A percentile compares a stretch with the other conserved stretches of the same genome.
phyloP scores from a whole-genome alignment of 225 moss, liverwort and hornwort genomes.

The Asterella californica region DNA sequence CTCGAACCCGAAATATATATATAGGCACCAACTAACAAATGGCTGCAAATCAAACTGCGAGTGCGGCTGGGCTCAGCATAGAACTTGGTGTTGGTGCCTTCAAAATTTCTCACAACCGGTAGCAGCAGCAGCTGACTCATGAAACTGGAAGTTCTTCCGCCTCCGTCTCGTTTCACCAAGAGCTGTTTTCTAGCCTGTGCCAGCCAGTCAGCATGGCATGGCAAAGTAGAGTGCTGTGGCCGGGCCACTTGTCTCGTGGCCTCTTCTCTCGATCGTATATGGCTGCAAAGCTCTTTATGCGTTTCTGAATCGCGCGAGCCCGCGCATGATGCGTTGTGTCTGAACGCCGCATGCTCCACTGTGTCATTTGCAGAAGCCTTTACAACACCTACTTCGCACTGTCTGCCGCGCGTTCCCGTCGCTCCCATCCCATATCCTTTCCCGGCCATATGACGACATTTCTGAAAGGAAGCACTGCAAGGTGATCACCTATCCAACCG shows the following conservation, averaged over 20 bases:
- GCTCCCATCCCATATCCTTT: too few species aligned
- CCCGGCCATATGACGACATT: too few species aligned
- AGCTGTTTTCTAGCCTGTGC: not conserved
- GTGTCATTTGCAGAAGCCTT: too few species aligned
- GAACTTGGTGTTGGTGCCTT: not conserved
- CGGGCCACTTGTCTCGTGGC: not conserved
- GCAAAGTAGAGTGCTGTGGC: not conserved
- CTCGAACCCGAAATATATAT: not conserved
- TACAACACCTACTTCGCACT: too few species aligned
- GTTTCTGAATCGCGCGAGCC: not conserved
- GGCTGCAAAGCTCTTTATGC: not conserved
- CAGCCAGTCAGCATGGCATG: constrained; percentile 8
- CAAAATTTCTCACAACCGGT: not conserved
- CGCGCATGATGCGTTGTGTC: not conserved
- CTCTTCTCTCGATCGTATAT: not conserved
- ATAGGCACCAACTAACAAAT: not conserved
- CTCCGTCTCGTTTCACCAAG: too few species aligned
- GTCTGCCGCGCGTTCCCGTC: too few species aligned
- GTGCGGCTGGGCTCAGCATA: not conserved
- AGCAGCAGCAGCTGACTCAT: not conserved
- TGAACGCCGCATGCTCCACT: not conserved
- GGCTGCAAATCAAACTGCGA: not conserved
- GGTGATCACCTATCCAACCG: too few species aligned
- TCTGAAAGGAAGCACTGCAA: too few species aligned
- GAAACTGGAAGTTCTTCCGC: not conserved